A percentile compares a stretch with the other conserved stretches of the same genome.
These are phyloP conservation scores for Gaeumannomyces tritici DNA, from an alignment of 2,329 filamentous ascomycete species.

Conservation along the genomic window DNA sequence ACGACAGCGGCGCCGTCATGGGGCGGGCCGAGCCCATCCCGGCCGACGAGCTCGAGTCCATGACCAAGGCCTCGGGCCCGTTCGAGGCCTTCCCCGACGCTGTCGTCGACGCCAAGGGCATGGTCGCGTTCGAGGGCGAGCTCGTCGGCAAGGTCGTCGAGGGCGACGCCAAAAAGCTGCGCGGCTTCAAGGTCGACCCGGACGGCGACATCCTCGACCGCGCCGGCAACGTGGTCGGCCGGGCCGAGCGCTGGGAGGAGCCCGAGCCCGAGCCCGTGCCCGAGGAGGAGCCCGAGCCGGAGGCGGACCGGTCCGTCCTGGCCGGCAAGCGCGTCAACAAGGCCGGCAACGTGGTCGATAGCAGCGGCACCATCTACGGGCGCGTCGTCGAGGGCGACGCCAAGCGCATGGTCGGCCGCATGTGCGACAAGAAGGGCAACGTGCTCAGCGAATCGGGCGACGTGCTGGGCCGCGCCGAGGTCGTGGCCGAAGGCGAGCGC, in stretches of 20 bases:
- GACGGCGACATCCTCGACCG: conserved; percentile 62
- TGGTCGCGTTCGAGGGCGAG: conserved; percentile 39
- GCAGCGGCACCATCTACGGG: conserved; percentile 46
- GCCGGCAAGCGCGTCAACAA: conserved; percentile 67
- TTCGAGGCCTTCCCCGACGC: conserved; percentile 51
- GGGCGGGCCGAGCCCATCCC: conserved; percentile 58
- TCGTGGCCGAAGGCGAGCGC: conserved; percentile 58
- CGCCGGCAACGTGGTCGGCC: conserved; percentile 57
- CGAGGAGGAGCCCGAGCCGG: conserved; percentile 31
- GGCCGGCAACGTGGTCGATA: conserved; percentile 52
- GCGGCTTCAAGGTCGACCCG: conserved; percentile 56
- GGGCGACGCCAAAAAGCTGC: conserved; percentile 53
- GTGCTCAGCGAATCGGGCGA: conserved; percentile 66
- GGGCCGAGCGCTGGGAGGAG: conserved; percentile 63
- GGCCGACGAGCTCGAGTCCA: conserved; percentile 38
- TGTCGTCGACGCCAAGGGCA: conserved; percentile 41
- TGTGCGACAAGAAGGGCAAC: conserved; percentile 63
- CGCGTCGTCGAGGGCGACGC: conserved; percentile 58
- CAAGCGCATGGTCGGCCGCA: conserved; percentile 54
- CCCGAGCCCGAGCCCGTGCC: conserved; percentile 26
- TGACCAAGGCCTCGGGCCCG: conserved; percentile 33
- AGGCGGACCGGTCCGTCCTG: conserved; percentile 48
- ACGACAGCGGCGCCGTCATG: conserved; percentile 58
- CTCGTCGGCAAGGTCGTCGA: conserved; percentile 50
- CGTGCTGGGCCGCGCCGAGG: conserved; percentile 56